Percentiles rank a stretch among this genome's conserved stretches.
Evolutionary conservation across 768 basidiomycete species (phyloP).

Genomic region (Leccinum longicurvipes): DNA sequence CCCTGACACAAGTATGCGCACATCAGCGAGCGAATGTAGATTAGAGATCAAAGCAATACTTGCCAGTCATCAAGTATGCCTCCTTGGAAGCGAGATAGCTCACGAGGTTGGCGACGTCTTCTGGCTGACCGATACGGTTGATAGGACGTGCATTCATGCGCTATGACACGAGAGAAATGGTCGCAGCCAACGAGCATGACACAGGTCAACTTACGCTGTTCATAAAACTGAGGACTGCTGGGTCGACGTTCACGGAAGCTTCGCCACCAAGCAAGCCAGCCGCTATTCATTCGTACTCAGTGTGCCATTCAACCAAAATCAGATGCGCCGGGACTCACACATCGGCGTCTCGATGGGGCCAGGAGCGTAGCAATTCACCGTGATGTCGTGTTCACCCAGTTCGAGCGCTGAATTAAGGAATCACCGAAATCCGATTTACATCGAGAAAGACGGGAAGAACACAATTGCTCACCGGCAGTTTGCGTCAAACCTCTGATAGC

Average conservation of each 20-base stretch:
- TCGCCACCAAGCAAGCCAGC: not conserved
- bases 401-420: not conserved
- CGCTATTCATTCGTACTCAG: not conserved
- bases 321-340: not conserved
- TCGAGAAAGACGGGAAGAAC: not conserved
- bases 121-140: slow-evolving; percentile 23
- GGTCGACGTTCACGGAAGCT: not conserved
- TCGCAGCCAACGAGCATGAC: not conserved
- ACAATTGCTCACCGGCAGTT: not conserved
- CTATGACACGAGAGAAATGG: not conserved
- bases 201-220: not conserved
- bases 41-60: not conserved
- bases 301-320: not conserved
- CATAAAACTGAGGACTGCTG: not conserved
- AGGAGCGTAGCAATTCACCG: not conserved
- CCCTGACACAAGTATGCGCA: not conserved
- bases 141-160: not conserved
- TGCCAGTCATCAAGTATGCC: slow-evolving; percentile 37
- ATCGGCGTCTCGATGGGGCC: not conserved
- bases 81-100: slow-evolving; percentile 37
- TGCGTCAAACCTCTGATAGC: not conserved
- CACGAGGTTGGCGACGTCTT: slow-evolving; percentile 35
- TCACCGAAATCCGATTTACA: not conserved
- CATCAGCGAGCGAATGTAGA: not conserved
- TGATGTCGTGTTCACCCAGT: not conserved